These are phyloP conservation scores for Alternaria sp. DNA, from an alignment of 2,329 filamentous ascomycete genomes.

Conservation along the genomic window DNA sequence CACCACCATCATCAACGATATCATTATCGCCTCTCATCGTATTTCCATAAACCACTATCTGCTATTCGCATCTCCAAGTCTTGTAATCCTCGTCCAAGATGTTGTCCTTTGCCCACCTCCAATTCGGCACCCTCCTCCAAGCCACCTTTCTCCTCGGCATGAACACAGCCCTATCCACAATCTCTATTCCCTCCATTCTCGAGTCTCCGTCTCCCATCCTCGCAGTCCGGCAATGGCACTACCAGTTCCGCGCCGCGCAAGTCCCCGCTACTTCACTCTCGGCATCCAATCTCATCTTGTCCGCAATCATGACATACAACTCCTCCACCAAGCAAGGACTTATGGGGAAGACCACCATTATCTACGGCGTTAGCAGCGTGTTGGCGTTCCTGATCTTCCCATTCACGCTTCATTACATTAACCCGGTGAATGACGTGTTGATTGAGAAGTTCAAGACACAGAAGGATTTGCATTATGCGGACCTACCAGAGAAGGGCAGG, in stretches of 20 bases:
- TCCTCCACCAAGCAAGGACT: background rate
- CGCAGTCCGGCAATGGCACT: conserved; percentile 4
- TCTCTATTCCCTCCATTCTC: background rate
- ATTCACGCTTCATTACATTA: background rate
- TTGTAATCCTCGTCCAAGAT: background rate
- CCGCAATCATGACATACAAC: background rate
- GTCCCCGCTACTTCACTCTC: background rate
- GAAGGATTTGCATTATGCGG: conserved; percentile 1
- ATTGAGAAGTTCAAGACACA: background rate
- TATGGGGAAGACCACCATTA: background rate
- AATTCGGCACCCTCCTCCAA: background rate
- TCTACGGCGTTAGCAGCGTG: background rate
- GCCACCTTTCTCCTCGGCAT: conserved; percentile 2
- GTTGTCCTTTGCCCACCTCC: background rate
- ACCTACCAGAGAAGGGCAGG: background rate
- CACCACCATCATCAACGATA: background rate
- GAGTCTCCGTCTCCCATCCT: background rate
- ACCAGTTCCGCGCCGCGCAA: background rate
- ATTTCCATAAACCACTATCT: background rate
- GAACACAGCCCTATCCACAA: background rate
- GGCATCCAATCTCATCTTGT: background rate
- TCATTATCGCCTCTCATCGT: background rate
- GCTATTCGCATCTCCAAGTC: background rate
- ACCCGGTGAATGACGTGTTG: background rate
- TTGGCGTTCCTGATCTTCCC: conserved; percentile 3